phyloP scores from a whole-genome alignment of 139 green algal species.

The Coelastrella sp. region DNA sequence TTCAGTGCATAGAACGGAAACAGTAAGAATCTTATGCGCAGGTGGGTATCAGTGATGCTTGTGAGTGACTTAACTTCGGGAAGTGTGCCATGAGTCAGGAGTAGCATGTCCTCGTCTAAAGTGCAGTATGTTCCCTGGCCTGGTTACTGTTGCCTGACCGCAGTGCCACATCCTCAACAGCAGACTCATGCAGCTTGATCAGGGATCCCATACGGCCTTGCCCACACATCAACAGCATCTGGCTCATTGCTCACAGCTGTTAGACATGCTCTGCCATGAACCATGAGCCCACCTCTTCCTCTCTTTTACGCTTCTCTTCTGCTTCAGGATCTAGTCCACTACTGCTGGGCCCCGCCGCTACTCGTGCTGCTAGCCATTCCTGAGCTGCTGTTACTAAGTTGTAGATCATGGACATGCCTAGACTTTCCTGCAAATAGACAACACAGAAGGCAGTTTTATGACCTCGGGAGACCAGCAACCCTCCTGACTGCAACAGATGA shows the following conservation, averaged over 20 bases:
- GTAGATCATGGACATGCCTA: constrained; percentile 89
- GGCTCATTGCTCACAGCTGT: not conserved
- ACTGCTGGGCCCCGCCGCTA: constrained; percentile 10
- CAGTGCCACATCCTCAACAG: too few species aligned
- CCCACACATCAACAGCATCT: too few species aligned
- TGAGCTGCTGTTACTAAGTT: constrained; percentile 76
- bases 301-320: constrained; percentile 40
- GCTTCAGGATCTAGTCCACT: constrained; percentile 55
- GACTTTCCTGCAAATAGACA: constrained; percentile 59
- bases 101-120: too few species aligned
- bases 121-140: too few species aligned
- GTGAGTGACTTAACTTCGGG: not conserved
- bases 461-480: too few species aligned
- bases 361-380: constrained; percentile 71
- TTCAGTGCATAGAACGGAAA: constrained; percentile 39
- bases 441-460: not conserved
- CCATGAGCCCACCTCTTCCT: constrained; percentile 14
- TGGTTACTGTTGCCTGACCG: too few species aligned
- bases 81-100: not conserved
- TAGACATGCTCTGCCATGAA: not conserved
- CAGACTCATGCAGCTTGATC: too few species aligned
- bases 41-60: too few species aligned
- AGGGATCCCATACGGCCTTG: too few species aligned
- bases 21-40: too few species aligned
- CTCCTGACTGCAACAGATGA: not conserved